phyloP scores from a whole-genome alignment of 202 grass and related monocot species.

The Miscanthus sacchariflorus region DNA sequence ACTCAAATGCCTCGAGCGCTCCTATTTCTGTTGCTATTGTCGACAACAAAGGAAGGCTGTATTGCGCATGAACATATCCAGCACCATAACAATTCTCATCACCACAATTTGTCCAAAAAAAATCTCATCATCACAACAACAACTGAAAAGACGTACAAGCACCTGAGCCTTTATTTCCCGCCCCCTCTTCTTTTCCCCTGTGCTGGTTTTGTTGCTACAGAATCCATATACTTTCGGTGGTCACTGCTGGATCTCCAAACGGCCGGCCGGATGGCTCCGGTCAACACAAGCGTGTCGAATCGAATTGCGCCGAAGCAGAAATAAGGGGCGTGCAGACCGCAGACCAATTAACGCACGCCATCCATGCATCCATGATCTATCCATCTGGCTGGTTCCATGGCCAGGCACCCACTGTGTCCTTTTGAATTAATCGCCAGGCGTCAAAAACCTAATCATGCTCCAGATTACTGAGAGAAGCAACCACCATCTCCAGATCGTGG shows the following conservation, averaged over 20 bases:
- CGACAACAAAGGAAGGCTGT: too few relatives aligned
- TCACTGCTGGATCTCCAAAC: too few relatives aligned
- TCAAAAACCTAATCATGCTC: slow-evolving; percentile 14
- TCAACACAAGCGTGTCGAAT: too few relatives aligned
- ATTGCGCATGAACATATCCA: too few relatives aligned
- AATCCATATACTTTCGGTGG: too few relatives aligned
- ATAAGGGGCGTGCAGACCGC: too few relatives aligned
- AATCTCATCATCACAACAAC: too few relatives aligned
- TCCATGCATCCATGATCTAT: not conserved
- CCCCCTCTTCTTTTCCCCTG: not conserved
- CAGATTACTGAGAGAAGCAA: not conserved
- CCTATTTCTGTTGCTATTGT: not conserved
- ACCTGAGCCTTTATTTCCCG: not conserved
- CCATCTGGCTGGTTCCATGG: not conserved
- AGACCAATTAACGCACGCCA: too few relatives aligned
- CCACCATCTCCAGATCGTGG: not conserved
- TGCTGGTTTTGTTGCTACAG: not conserved
- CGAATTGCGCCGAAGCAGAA: too few relatives aligned
- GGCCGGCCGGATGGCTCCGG: not conserved
- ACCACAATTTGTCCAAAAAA: too few relatives aligned
- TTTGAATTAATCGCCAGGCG: not conserved
- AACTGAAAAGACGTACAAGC: not conserved
- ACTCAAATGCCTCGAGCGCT: not conserved
- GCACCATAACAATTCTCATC: not conserved
- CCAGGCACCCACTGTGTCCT: not conserved